phyloP scores from a whole-genome alignment of 345 rosid species.

The Clarkia xantiana region DNA sequence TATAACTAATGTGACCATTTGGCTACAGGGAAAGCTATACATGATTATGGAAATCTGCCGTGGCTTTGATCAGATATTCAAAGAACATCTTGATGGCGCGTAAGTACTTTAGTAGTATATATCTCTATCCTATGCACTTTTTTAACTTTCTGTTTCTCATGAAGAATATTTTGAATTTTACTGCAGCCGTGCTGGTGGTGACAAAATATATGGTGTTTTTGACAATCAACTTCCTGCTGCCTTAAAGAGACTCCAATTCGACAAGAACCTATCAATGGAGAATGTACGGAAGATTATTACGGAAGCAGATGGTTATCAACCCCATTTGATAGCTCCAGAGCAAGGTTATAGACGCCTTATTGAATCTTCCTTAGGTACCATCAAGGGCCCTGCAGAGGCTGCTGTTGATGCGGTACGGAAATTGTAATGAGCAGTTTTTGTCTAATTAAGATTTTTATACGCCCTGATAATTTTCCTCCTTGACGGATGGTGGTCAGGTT shows the following conservation, averaged over 20 bases:
- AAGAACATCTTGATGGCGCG: conserved; percentile 90
- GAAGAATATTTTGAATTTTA: background rate
- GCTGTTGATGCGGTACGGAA: conserved; percentile 76
- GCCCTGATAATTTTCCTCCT: background rate
- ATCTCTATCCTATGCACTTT: background rate
- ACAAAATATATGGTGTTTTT: conserved; percentile 67
- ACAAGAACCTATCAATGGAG: conserved; percentile 79
- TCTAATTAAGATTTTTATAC: background rate
- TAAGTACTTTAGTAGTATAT: conserved; percentile 13
- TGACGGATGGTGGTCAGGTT: conserved; percentile 26
- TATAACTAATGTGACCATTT: background rate
- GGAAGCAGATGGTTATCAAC: conserved; percentile 98
- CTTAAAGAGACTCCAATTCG: conserved; percentile 84
- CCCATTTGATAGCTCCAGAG: conserved; percentile 95
- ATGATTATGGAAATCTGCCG: conserved; percentile 93
- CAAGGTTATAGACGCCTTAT: conserved; percentile 95
- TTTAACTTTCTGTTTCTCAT: background rate
- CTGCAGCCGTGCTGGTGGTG: conserved; percentile 93
- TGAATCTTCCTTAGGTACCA: conserved; percentile 65
- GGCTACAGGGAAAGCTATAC: conserved; percentile 72
- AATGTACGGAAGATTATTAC: conserved; percentile 75
- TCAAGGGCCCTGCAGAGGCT: conserved; percentile 94
- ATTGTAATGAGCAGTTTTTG: background rate
- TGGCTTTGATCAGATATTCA: conserved; percentile 80
- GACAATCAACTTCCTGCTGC: conserved; percentile 85